Conservation (phyloP, 2,329 filamentous ascomycete species). For the Trichocomaceae sp. region DNA sequence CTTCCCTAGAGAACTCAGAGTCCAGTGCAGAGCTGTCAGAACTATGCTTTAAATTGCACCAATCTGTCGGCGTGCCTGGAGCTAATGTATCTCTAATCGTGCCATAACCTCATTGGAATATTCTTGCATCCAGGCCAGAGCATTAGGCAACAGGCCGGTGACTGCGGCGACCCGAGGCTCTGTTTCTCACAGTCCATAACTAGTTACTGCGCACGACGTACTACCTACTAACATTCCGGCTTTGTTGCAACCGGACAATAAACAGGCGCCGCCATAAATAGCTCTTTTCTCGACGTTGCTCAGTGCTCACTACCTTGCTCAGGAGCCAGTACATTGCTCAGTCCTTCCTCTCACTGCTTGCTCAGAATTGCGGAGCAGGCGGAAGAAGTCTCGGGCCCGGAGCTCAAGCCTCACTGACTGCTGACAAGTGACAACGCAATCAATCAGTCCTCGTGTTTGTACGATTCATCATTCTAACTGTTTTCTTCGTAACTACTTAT, state of each 20-base stretch:
- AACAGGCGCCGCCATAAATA: neutral
- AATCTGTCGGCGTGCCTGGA: conserved; percentile 3
- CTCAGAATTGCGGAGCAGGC: neutral
- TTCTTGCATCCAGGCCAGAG: too few relatives aligned
- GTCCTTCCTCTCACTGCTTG: too few relatives aligned
- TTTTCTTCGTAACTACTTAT: too few relatives aligned
- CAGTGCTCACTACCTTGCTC: too few relatives aligned
- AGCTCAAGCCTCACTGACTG: neutral
- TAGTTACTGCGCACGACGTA: too few relatives aligned
- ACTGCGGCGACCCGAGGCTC: too few relatives aligned
- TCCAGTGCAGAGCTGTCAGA: neutral
- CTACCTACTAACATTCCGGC: neutral
- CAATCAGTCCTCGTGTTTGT: too few relatives aligned
- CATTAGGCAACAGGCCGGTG: too few relatives aligned
- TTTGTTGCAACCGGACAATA: neutral
- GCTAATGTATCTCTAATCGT: neutral
- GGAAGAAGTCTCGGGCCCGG: neutral
- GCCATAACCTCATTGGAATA: too few relatives aligned
- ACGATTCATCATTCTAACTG: too few relatives aligned
- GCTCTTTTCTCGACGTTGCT: neutral
- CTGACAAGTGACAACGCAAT: neutral
- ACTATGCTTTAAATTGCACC: neutral
- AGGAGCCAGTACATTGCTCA: too few relatives aligned
- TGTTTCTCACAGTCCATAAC: neutral
- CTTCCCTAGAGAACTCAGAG: too few relatives aligned